Evolutionary conservation across 2,329 filamentous ascomycete species (phyloP).

Genomic region (Pezicula carpinea): DNA sequence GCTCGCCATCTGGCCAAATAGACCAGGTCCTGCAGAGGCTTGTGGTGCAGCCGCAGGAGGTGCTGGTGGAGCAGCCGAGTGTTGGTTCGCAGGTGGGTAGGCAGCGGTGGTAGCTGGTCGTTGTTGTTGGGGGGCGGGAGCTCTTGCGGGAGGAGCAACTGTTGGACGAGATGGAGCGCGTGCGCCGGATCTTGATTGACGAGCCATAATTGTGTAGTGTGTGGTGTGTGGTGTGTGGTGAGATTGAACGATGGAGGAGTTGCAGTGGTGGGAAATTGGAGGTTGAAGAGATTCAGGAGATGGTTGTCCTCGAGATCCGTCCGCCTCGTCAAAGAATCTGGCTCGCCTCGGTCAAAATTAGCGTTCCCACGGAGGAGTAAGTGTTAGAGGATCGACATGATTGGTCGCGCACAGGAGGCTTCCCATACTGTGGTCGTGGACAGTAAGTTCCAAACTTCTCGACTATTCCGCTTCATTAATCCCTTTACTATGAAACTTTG

Average conservation of each 20-base stretch:
- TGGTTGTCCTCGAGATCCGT: too few relatives aligned
- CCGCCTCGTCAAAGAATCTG: too few relatives aligned
- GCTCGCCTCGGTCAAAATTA: too few relatives aligned
- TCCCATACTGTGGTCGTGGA: too few relatives aligned
- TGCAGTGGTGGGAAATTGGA: not conserved
- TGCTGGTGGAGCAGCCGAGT: conserved; percentile 42
- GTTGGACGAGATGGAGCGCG: conserved; percentile 63
- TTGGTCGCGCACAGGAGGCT: too few relatives aligned
- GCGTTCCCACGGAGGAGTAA: too few relatives aligned
- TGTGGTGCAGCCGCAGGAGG: conserved; percentile 38
- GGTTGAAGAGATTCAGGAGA: not conserved
- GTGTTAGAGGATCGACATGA: too few relatives aligned
- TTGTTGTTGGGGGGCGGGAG: conserved; percentile 49
- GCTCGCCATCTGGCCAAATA: conserved; percentile 95
- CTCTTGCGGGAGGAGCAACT: conserved; percentile 48
- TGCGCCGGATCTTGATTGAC: conserved; percentile 64
- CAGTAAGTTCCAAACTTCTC: too few relatives aligned
- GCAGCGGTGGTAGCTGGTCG: conserved; percentile 65
- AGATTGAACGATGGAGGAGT: conserved; percentile 1
- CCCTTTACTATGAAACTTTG: too few relatives aligned
- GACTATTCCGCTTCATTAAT: too few relatives aligned
- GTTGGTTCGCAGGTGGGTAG: conserved; percentile 44
- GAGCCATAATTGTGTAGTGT: conserved; percentile 57
- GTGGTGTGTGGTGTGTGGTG: not conserved
- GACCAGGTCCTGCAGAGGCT: conserved; percentile 63